These are phyloP conservation scores for Aspergillus pseudoglaucus DNA, from an alignment of 2,329 filamentous ascomycete species.

Conservation along the genomic window DNA sequence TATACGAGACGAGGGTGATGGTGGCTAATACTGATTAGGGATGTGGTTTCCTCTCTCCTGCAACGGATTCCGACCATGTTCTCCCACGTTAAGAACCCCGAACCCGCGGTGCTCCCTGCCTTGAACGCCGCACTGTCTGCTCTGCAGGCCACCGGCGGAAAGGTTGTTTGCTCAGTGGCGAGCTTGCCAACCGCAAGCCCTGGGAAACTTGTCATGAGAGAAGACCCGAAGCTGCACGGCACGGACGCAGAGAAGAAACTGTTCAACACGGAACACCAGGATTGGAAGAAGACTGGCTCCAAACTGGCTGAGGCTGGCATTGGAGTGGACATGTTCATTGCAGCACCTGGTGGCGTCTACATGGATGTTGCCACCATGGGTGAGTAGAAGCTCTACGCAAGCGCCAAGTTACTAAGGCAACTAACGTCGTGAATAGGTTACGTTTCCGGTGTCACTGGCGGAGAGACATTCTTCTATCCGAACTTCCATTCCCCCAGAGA, in stretches of 20 bases:
- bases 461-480: conserved; percentile 93
- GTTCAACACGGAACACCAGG: conserved; percentile 80
- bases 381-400: conserved; percentile 37
- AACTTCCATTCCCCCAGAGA: conserved; percentile 90
- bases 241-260: conserved; percentile 90
- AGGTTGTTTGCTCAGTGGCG: conserved; percentile 80
- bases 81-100: conserved; percentile 78
- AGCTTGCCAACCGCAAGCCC: conserved; percentile 90
- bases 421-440: conserved; percentile 51
- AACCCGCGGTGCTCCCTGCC: conserved; percentile 78
- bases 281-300: conserved; percentile 76
- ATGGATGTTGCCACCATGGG: conserved; percentile 88
- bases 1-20: background rate
- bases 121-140: conserved; percentile 79
- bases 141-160: conserved; percentile 79
- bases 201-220: conserved; percentile 74
- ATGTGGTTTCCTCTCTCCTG: conserved; percentile 82
- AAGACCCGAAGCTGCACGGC: conserved; percentile 78
- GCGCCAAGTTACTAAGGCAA: background rate
- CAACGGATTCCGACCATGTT: conserved; percentile 79
- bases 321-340: conserved; percentile 90
- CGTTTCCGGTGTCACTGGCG: conserved; percentile 80
- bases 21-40: conserved; percentile 31
- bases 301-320: conserved; percentile 83
- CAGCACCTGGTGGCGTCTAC: conserved; percentile 82